Evolutionary conservation across 2,329 filamentous ascomycete species (phyloP), one percentile per base, ranked within the genome.

Genomic region (Cladophialophora bantiana): DNA sequence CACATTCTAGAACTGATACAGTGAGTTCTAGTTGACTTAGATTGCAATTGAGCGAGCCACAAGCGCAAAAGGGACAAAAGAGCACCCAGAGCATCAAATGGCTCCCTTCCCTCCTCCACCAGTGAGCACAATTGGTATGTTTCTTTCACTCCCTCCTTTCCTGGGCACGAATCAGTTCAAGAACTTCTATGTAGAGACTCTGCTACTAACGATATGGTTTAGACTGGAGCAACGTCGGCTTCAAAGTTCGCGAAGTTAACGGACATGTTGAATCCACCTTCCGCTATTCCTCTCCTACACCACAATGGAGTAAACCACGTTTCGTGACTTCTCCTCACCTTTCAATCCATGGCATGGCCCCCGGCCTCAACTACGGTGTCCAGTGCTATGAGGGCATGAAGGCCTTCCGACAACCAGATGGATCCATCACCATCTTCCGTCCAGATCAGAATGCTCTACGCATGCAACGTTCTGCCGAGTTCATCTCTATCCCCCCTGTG

Each of bases 351-450:
- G 95, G 94, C 79, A 95, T 99, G 92, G 90, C 94, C 0, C 94
- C 95, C 0, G 94, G 89, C 52, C 87, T 98, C 71, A 99, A 99
- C 85, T 99, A 99, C 79, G 93, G 94, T 66, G 93, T 97, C 77
- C 95, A 98, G 82, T 94, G 93, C 74, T 99, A 96, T 83, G 95
- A 99, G 79, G 95, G 95, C n/a, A 88, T 98, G 78, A 98, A 98
- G 81, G 94, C 94, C 63, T 97, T 97, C 86, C 93, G 94, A 70
- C 83, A 85, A 2, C 91, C 93, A 18, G 87, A 90, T 78, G 77
- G 83, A 67, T 80, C 81, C 67, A 94, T 98, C 81, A 88, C 89
- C 77, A 87, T 98, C 78, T 98, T 98, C 87, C 90, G 94, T 4
- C 92, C 94, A 0, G 85, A 89, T 75, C 88, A 90, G 76, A 98